These are phyloP conservation scores for Lentinula detonsa DNA, from an alignment of 768 basidiomycete genomes.

Conservation along the genomic window DNA sequence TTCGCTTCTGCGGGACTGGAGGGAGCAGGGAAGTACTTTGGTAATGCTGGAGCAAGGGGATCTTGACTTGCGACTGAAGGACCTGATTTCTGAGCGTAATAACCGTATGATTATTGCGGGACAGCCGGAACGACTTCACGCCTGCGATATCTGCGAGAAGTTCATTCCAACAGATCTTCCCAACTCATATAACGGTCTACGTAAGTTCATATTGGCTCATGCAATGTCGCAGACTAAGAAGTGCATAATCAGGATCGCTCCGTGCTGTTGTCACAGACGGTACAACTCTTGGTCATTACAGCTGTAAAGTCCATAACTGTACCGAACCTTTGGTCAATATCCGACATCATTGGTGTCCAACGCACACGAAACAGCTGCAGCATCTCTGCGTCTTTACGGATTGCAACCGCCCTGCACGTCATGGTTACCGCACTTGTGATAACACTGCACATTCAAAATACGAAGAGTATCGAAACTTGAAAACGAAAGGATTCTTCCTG, in stretches of 20 bases:
- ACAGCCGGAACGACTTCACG: background rate
- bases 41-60: background rate
- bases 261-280: slow-evolving; percentile 11
- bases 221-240: background rate
- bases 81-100: background rate
- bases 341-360: too few relatives aligned
- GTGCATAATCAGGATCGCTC: background rate
- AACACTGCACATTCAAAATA: slow-evolving; percentile 5
- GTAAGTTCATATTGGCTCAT: background rate
- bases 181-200: background rate
- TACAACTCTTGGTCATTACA: slow-evolving; percentile 19
- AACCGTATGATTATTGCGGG: background rate
- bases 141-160: background rate
- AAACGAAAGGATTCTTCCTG: slow-evolving; percentile 10
- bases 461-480: slow-evolving; percentile 5
- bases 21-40: background rate
- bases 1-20: background rate
- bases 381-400: slow-evolving; percentile 15
- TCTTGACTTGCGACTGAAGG: too few relatives aligned
- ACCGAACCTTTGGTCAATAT: slow-evolving; percentile 9
- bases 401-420: slow-evolving; percentile 9
- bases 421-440: slow-evolving; percentile 16
- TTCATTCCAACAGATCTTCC: background rate
- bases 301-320: slow-evolving; percentile 23
- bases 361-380: too few relatives aligned